Conservation (phyloP, 2,329 filamentous ascomycete species). For the Cryoendolithus antarcticus region DNA sequence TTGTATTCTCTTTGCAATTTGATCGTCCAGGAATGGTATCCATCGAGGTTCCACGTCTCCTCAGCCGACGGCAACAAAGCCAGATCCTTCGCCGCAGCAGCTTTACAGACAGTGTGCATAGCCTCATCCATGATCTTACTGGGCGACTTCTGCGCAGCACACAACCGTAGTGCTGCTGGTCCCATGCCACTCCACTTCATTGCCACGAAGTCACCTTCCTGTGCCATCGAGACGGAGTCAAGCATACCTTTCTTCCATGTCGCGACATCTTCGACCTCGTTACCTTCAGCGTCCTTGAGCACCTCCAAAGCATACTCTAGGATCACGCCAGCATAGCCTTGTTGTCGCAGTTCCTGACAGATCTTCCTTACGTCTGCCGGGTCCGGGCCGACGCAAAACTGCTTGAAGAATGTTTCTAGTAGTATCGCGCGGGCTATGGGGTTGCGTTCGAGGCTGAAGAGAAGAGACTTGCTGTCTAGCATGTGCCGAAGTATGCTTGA, state of each 20-base stretch:
- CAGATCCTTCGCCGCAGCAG: constrained; percentile 57
- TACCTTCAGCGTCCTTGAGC: constrained; percentile 43
- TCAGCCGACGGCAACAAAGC: constrained; percentile 77
- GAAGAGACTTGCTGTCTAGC: constrained; percentile 52
- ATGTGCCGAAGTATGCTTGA: constrained; percentile 55
- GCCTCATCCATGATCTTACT: constrained; percentile 53
- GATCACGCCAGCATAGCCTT: constrained; percentile 75
- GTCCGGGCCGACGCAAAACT: constrained; percentile 80
- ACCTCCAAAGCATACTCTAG: constrained; percentile 76
- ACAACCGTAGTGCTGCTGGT: constrained; percentile 53
- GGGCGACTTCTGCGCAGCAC: constrained; percentile 51
- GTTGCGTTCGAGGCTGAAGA: constrained; percentile 67
- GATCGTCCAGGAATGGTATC: constrained; percentile 71
- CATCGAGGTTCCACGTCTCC: constrained; percentile 63
- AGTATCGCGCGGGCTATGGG: constrained; percentile 56
- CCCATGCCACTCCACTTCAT: constrained; percentile 73
- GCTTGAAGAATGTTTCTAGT: constrained; percentile 75
- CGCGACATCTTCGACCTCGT: constrained; percentile 48
- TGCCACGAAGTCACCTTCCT: constrained; percentile 41
- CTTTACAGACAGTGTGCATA: constrained; percentile 62
- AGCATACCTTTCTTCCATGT: constrained; percentile 65
- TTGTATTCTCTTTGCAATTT: constrained; percentile 37
- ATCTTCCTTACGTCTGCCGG: constrained; percentile 54
- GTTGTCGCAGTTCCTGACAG: constrained; percentile 51
- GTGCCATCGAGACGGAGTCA: constrained; percentile 50